Evolutionary conservation across 129 eudicot species (phyloP), one percentile per base, ranked within the genome.

Genomic region (Escallonia herrerae): DNA sequence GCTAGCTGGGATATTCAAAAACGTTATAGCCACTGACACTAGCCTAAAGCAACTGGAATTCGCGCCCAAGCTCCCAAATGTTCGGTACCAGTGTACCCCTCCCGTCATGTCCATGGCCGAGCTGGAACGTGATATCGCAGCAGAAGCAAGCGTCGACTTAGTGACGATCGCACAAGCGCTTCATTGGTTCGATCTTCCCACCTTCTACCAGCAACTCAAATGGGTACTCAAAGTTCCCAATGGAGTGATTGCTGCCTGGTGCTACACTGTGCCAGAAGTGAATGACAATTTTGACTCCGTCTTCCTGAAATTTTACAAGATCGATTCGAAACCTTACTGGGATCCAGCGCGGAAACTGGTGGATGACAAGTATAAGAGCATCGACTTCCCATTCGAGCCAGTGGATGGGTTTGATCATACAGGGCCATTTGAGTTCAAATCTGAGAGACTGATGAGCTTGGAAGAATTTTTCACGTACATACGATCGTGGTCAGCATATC

Each of bases 231-330:
- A 89, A 72, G 86, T 83, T 73, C 97, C 97, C 11, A 39, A 77
- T 22, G 97, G 97, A 7, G 81, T 90, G 6, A 67, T 86, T 15
- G 89, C 97, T 0, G 95, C 94, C 22, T 90, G 93, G 95, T 84
- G 93, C 63, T 87, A 90, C 86, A 87, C 86, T 0, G 9, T 4
- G 44, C 93, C 93, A 5, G 69, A 62, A 62, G 71, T 82, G 42
- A 77, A 75, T 50, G 78, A 52, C 7, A 37, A 42, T 0, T 65
- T 87, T 2, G 86, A 87, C 71, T 69, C 65, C 2, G 47, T 84
- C 13, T 76, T 87, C 37, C 56, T 44, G 0, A 71, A 58, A 8
- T 73, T 70, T 47, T 87, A 79, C 74, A 12, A 46, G 0, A n/a
- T 52, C 15, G 83, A 65, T 40, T 48, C 84, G 2, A 67, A 66